Base-by-base conservation (phyloP, 2,329 filamentous ascomycete genomes). In the Fusarium aywerte region DNA sequence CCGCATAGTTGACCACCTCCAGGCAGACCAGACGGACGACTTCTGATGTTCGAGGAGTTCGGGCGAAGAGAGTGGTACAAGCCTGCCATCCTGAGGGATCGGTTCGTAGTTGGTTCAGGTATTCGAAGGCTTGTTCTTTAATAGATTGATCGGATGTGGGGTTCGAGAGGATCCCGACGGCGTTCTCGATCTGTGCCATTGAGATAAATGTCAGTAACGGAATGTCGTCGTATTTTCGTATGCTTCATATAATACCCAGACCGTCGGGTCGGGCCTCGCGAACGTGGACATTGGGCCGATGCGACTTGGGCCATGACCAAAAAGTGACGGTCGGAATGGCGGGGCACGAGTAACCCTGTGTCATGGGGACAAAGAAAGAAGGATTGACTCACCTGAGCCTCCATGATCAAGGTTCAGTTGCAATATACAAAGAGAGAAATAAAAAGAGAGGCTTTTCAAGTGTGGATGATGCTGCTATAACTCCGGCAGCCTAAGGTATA, bases 91-190 rank as follows among this genome's bases (percentile, higher is more conserved):
- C 93, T 74, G 92, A 89, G 45, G 92, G 88, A 76, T 97, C 90
- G 75, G 89, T 83, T 68, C 93, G 89, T 65, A 98, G 85, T 76
- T 93, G 92, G 78, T 88, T 85, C 50, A 92, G 84, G 78, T 92
- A 96, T 54, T 93, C 88, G 77, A 92, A 91, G 69, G 95, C 94
- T 82, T 97, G 93, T 62, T 82, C 80, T 80, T 95, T 93, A 75
- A 96, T 85, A 69, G 84, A 81, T 74, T 87, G 89, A 79, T 94
- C 89, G 73, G 93, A 91, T 74, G 86, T 81, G 61, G 92, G 92
- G 80, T 95, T 90, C 83, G 90, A 96, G 80, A 93, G 92, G 82
- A 98, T 96, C 80, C 96, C 89, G 82, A 98, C 96, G 80, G 96
- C 96, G 82, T 92, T 95, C 82, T 96, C 92, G 79, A 97, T 90